phyloP scores from a whole-genome alignment of 139 green algal genomes.

The Tetraselmis striata region DNA sequence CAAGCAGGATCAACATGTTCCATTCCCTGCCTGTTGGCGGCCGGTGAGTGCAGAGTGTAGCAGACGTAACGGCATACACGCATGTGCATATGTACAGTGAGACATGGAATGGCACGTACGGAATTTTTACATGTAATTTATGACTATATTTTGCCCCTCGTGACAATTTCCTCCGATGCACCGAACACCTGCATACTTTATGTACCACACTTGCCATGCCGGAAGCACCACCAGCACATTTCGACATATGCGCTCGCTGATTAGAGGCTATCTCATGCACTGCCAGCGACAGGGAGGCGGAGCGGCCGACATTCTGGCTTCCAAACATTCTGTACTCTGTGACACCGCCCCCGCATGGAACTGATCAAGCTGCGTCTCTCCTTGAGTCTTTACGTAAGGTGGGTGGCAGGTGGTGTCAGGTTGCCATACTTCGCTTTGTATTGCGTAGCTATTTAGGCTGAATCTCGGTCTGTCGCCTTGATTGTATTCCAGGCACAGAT shows the following conservation, averaged over 20 bases:
- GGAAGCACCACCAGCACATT: too few relatives aligned
- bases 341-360: neutral
- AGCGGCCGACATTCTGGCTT: neutral
- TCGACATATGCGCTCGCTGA: too few relatives aligned
- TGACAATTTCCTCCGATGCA: neutral
- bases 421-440: too few relatives aligned
- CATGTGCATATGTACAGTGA: too few relatives aligned
- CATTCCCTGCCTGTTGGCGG: neutral
- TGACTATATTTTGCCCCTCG: too few relatives aligned
- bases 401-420: neutral
- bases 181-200: too few relatives aligned
- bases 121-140: constrained; percentile 2
- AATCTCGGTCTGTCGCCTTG: too few relatives aligned
- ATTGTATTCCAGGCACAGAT: too few relatives aligned
- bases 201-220: too few relatives aligned
- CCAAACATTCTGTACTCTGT: neutral
- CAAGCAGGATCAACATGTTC: neutral
- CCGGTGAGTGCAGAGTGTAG: neutral
- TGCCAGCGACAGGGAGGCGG: neutral
- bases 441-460: too few relatives aligned
- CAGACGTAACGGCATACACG: neutral
- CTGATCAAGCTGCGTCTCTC: neutral
- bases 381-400: neutral
- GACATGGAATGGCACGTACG: too few relatives aligned
- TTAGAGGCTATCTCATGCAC: too few relatives aligned